These are phyloP conservation scores for Suhomyces coccinellae DNA, from an alignment of 1,139 yeast genomes.

Conservation along the genomic window DNA sequence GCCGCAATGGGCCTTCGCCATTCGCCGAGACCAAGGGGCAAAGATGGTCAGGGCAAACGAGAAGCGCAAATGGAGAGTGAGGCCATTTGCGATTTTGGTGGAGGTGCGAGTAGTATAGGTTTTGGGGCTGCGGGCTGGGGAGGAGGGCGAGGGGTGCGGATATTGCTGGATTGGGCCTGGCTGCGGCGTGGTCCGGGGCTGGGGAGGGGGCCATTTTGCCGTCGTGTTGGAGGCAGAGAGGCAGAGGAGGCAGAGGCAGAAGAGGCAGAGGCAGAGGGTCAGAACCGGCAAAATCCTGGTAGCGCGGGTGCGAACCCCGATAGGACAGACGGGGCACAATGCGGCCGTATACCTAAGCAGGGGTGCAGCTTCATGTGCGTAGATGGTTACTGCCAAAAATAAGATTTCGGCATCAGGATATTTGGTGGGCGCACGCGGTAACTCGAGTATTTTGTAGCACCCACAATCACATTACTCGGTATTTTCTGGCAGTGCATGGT, in stretches of 20 bases:
- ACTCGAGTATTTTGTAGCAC: constrained; percentile 2
- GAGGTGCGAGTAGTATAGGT: neutral
- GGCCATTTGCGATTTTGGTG: no score
- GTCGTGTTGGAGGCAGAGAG: neutral
- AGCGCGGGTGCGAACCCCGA: neutral
- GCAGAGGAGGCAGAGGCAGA: neutral
- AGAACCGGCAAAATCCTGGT: neutral
- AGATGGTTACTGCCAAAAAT: neutral
- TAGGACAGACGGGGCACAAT: neutral
- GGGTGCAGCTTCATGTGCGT: neutral
- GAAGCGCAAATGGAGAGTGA: neutral
- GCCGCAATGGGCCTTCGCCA: neutral
- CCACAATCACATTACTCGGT: neutral
- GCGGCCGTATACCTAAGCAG: neutral
- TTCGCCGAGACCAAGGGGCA: constrained; percentile 2
- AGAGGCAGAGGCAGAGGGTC: neutral
- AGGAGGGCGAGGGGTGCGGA: neutral
- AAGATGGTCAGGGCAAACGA: neutral
- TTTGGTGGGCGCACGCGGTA: constrained; percentile 6
- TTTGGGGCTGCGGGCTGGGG: neutral
- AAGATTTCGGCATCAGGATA: constrained; percentile 3
- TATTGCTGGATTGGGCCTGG: no score
- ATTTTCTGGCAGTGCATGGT: neutral
- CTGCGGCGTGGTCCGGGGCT: neutral
- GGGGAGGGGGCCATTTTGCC: neutral